Percentiles rank a stretch among this genome's conserved stretches.
Evolutionary conservation across 257 asterid species (phyloP).

Genomic region (Penstemon newberryi): DNA sequence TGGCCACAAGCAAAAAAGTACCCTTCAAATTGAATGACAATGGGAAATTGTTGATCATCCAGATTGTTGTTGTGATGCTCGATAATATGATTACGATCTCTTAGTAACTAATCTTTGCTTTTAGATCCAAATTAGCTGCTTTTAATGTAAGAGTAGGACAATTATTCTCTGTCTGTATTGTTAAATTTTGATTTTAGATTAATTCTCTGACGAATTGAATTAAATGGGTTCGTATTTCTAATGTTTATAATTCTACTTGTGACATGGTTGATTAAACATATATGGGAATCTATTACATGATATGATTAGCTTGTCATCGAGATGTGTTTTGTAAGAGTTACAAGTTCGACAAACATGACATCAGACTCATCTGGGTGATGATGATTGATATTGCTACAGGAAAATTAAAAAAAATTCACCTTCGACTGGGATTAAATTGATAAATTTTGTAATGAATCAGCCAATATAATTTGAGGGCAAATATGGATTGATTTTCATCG

Average conservation of each 20-base stretch:
- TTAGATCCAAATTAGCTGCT: conserved; percentile 27
- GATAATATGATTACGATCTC: conserved; percentile 22
- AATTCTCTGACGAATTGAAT: conserved; percentile 17
- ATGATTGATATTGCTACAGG: no score
- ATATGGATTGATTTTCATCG: no score
- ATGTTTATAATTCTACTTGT: not conserved
- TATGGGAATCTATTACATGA: no score
- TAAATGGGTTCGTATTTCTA: conserved; percentile 10
- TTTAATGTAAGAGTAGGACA: conserved; percentile 22
- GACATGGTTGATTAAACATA: not conserved
- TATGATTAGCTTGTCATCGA: no score
- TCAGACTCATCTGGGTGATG: no score
- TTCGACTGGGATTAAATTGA: no score
- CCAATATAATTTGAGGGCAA: no score
- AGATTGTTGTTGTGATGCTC: conserved; percentile 28
- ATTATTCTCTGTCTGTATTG: conserved; percentile 28
- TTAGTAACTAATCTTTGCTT: conserved; percentile 33
- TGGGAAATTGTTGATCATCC: not conserved
- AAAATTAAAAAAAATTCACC: no score
- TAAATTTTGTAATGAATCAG: no score
- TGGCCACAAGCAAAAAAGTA: conserved; percentile 19
- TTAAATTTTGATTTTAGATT: conserved; percentile 34
- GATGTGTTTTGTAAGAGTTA: no score
- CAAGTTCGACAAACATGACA: no score
- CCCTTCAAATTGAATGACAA: conserved; percentile 14